A percentile compares a stretch with the other conserved stretches of the same genome.
Evolutionary conservation across 495 filamentous ascomycete genomes (phyloP).

Genomic region (Usnea hakonensis): DNA sequence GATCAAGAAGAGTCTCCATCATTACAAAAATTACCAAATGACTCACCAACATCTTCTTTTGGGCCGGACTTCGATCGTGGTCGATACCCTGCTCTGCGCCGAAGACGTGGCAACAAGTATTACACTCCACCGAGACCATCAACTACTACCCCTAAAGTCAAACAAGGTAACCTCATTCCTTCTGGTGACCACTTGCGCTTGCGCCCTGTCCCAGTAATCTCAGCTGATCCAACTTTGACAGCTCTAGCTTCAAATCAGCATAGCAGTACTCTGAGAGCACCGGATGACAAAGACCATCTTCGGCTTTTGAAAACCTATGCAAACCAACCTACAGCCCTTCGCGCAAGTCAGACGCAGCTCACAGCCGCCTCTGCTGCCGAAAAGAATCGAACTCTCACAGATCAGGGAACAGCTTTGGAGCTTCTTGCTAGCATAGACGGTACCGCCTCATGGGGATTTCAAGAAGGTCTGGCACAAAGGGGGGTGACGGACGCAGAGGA

Average conservation of each 20-base stretch:
- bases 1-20: neutral
- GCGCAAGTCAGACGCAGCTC: neutral
- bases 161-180: neutral
- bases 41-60: neutral
- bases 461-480: neutral
- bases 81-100: conserved; percentile 14
- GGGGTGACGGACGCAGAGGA: neutral
- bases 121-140: conserved; percentile 1
- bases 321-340: neutral
- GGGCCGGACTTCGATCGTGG: conserved; percentile 18
- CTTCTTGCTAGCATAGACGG: neutral
- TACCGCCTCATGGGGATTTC: neutral
- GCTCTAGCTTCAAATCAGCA: neutral
- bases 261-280: neutral
- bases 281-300: neutral
- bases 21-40: neutral
- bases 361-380: neutral
- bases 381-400: neutral
- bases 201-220: neutral
- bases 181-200: neutral
- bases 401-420: neutral
- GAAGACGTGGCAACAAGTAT: conserved; percentile 18
- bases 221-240: neutral
- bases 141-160: neutral
- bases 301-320: neutral